A percentile compares a stretch with the other conserved stretches of the same genome.
These are phyloP conservation scores for Venturia pyrina DNA, from an alignment of 2,329 filamentous ascomycete genomes.

Conservation along the genomic window DNA sequence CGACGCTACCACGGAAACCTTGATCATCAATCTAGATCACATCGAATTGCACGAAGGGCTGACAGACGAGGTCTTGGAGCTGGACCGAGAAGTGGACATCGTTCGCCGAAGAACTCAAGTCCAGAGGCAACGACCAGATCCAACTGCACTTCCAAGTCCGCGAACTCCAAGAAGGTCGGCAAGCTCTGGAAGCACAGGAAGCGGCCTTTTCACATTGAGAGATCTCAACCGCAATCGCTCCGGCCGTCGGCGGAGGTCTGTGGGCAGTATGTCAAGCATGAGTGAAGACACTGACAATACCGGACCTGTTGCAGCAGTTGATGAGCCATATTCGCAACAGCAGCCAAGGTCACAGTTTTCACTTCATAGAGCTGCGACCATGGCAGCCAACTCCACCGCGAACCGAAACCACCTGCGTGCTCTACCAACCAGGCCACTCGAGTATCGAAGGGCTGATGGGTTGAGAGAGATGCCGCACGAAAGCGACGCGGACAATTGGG, in stretches of 20 bases:
- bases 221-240: slow-evolving; percentile 2
- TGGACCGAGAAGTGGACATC: slow-evolving; percentile 31
- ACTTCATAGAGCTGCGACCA: slow-evolving; percentile 33
- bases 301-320: slow-evolving; percentile 21
- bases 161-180: slow-evolving; percentile 5
- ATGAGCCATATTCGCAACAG: slow-evolving; percentile 30
- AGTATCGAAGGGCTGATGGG: slow-evolving; percentile 60
- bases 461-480: slow-evolving; percentile 69
- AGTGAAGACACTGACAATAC: slow-evolving; percentile 23
- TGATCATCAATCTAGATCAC: slow-evolving; percentile 27
- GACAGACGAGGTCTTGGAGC: slow-evolving; percentile 29
- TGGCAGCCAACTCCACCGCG: slow-evolving; percentile 56
- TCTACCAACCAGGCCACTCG: slow-evolving; percentile 43
- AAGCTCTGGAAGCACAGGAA: slow-evolving; percentile 9
- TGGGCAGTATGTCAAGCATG: slow-evolving; percentile 13
- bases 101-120: slow-evolving; percentile 28
- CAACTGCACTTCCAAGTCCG: background rate
- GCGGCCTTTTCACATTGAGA: slow-evolving; percentile 1
- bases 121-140: slow-evolving; percentile 18
- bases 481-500: slow-evolving; percentile 82
- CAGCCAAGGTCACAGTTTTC: slow-evolving; percentile 30
- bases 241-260: slow-evolving; percentile 10
- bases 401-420: slow-evolving; percentile 56
- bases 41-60: slow-evolving; percentile 27
- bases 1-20: slow-evolving; percentile 18